phyloP scores from a whole-genome alignment of 2,329 filamentous ascomycete species.

The Diaporthe batatas region DNA sequence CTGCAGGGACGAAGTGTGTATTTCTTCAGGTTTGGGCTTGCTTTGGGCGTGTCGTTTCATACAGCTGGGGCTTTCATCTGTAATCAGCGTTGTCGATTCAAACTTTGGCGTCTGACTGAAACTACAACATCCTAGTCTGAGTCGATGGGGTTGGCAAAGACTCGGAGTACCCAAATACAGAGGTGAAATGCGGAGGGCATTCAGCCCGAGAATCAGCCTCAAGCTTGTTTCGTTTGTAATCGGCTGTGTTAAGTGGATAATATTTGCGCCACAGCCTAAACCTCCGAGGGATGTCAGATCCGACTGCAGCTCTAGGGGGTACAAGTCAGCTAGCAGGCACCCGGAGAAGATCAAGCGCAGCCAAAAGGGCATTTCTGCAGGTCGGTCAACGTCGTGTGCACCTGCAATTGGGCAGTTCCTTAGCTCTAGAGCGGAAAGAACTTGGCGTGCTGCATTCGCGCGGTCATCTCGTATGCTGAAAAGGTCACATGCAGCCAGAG shows the following conservation, averaged over 20 bases:
- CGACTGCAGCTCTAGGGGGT: not conserved
- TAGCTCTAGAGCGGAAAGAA: not conserved
- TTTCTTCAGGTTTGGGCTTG: not conserved
- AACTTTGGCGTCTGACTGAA: not conserved
- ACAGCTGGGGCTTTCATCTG: too few species aligned
- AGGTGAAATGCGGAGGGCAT: not conserved
- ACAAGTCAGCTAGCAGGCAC: not conserved
- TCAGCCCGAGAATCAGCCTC: conserved; percentile 6
- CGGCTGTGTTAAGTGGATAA: not conserved
- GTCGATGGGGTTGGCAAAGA: not conserved
- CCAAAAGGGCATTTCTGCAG: not conserved
- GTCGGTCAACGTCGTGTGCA: not conserved
- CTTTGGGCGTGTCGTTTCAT: not conserved
- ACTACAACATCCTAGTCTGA: not conserved
- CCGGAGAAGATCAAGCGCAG: not conserved
- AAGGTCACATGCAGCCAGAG: not conserved
- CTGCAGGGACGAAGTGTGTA: not conserved
- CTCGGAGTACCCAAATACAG: not conserved
- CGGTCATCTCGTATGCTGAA: not conserved
- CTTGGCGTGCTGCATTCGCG: not conserved
- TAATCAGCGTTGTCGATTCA: not conserved
- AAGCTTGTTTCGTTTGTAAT: not conserved
- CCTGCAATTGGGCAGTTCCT: not conserved
- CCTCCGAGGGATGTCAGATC: not conserved
- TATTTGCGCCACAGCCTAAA: not conserved